Percentiles rank a stretch among this genome's conserved stretches.
These are phyloP conservation scores for Chalaropsis ovoidea DNA, from an alignment of 2,329 filamentous ascomycete genomes.

Conservation along the genomic window DNA sequence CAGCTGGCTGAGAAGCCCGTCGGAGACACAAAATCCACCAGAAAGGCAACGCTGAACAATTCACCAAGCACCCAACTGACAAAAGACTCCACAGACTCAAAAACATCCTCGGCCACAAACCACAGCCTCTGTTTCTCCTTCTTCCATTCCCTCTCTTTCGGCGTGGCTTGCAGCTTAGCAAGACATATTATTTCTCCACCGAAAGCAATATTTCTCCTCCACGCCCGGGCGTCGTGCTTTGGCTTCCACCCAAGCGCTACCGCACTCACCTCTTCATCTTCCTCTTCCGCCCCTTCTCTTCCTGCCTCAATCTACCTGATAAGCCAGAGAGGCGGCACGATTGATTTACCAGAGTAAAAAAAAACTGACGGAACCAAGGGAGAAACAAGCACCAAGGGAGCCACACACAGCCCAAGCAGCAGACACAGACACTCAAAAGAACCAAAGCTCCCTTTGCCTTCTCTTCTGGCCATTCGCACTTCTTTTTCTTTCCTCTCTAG, in stretches of 20 bases:
- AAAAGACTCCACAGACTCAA: background rate
- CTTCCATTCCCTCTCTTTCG: background rate
- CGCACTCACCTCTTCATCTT: background rate
- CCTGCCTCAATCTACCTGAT: background rate
- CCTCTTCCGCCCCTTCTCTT: background rate
- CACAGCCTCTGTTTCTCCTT: slow-evolving; percentile 8
- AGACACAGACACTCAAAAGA: slow-evolving; percentile 18
- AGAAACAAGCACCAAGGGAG: slow-evolving; percentile 18
- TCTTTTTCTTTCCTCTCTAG: slow-evolving; percentile 11
- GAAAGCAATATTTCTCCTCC: background rate
- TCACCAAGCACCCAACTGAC: background rate
- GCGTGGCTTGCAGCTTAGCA: slow-evolving; percentile 14
- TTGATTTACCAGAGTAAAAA: slow-evolving; percentile 12
- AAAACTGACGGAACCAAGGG: slow-evolving; percentile 10
- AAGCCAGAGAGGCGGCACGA: slow-evolving; percentile 16
- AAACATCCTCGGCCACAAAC: background rate
- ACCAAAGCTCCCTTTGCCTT: slow-evolving; percentile 12
- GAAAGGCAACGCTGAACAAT: background rate
- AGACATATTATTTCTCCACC: slow-evolving; percentile 7
- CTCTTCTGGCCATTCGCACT: slow-evolving; percentile 13
- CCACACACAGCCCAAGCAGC: background rate
- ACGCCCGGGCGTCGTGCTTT: background rate
- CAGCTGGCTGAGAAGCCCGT: background rate
- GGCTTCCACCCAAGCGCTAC: background rate
- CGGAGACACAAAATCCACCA: background rate